phyloP scores from a whole-genome alignment of 257 asterid genomes.

The Ajuga chamaepitys region DNA sequence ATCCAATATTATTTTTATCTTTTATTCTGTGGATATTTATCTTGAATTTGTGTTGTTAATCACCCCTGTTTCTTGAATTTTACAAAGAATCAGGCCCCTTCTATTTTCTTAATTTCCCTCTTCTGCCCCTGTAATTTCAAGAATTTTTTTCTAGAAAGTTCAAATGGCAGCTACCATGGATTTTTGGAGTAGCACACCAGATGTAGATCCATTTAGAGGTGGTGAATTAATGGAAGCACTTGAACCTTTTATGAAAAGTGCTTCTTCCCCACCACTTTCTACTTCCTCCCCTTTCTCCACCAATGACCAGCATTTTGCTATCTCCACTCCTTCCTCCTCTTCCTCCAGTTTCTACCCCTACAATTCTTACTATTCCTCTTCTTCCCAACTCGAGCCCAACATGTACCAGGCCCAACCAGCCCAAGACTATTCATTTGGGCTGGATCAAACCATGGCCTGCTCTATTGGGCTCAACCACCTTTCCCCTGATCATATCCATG shows the following conservation, averaged over 20 bases:
- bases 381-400: slow-evolving; percentile 17
- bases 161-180: slow-evolving; percentile 81
- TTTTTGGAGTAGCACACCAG: slow-evolving; percentile 46
- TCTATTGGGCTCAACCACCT: slow-evolving; percentile 44
- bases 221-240: slow-evolving; percentile 95
- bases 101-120: not conserved
- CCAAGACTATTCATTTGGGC: slow-evolving; percentile 22
- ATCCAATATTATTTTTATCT: not conserved
- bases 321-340: slow-evolving; percentile 20
- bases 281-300: slow-evolving; percentile 17
- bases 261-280: slow-evolving; percentile 42
- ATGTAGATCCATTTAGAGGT: slow-evolving; percentile 48
- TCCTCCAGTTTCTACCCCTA: slow-evolving; percentile 25
- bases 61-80: slow-evolving; percentile 51
- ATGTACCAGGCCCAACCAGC: slow-evolving; percentile 15
- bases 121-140: not conserved
- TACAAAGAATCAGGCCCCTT: slow-evolving; percentile 53
- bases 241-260: slow-evolving; percentile 89
- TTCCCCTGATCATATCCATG: slow-evolving; percentile 40
- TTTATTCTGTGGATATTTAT: not conserved
- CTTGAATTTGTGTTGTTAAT: not conserved
- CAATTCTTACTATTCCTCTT: slow-evolving; percentile 22
- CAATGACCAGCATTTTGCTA: slow-evolving; percentile 4
- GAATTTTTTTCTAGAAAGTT: not conserved
- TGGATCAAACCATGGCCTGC: slow-evolving; percentile 17